Base-by-base conservation (phyloP, 2,329 filamentous ascomycete genomes). In the Nannizziopsis barbatae region DNA sequence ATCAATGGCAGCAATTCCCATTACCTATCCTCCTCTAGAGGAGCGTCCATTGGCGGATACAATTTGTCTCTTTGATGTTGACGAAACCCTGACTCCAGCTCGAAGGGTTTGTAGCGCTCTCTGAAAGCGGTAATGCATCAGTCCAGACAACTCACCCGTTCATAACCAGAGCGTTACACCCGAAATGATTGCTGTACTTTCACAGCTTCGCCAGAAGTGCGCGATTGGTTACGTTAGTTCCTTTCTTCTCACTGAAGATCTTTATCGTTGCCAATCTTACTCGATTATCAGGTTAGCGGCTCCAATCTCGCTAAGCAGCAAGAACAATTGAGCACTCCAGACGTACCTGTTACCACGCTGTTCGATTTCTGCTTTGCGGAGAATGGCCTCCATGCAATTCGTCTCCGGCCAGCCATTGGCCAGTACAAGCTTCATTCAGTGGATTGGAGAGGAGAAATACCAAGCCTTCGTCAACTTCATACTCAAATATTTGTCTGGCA, bases 361-460 rank as follows among this genome's bases (percentile, higher is more conserved):
- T 98, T 98, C 74, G 92, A 98, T 75, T 98, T 86, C 73, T 92
- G 84, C 78, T 98, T 98, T 73, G 75, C 88, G 50, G 92, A 98
- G 74, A 98, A 98, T 71, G 92, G 92, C 10, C 79, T 98, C 58
- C 93, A 85, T 1, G 92, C 90, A 38, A 94, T 77, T 75, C 87
- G 88, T 62, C 71, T 89, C n/a, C 61, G 92, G 90, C 60, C 69
- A 81, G 64, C 75, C 77, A 48, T 79, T 96, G 50, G 74, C 82
- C 1, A 81, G 80, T 60, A 84, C 83, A 69, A 86, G 79, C 70
- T 98, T 96, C 78, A 95, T 96, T 72, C 68, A 79, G 59, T 94
- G 83, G 82, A 75, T 96, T 55, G 92, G 92, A 55, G 89, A 98
- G 75, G 76, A 80, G 39, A 77, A 76, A 72, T 81, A 81, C 66